A percentile compares a stretch with the other conserved stretches of the same genome.
These are phyloP conservation scores for Perkinsus chesapeaki DNA, from an alignment of 169 alveolate species.

Conservation along the genomic window DNA sequence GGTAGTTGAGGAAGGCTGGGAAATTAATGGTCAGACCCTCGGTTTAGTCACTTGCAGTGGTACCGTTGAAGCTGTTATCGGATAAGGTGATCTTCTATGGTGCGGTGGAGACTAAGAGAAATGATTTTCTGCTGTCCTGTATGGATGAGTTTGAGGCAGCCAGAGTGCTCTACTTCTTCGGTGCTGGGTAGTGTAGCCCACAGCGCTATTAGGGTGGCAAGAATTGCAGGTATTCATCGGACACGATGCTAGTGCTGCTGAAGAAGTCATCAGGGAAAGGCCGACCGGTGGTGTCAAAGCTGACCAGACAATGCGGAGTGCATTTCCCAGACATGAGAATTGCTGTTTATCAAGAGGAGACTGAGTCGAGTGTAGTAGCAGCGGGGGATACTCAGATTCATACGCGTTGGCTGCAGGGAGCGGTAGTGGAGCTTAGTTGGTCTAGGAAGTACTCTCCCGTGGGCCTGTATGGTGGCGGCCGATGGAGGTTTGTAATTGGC, in stretches of 20 bases:
- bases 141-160: not conserved
- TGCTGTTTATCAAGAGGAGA: not conserved
- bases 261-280: not conserved
- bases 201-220: not conserved
- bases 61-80: not conserved
- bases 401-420: not conserved
- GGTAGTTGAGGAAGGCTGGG: not conserved
- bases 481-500: not conserved
- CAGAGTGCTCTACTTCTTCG: not conserved
- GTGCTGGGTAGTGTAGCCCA: not conserved
- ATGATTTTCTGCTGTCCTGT: not conserved
- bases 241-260: not conserved
- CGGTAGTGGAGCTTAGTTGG: not conserved
- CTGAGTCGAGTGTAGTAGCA: not conserved
- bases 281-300: not conserved
- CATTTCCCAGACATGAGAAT: not conserved
- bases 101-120: not conserved
- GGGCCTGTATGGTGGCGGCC: not conserved
- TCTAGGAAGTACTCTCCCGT: not conserved
- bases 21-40: not conserved
- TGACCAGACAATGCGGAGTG: not conserved
- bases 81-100: not conserved
- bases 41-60: not conserved
- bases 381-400: not conserved
- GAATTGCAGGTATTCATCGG: not conserved